These are phyloP conservation scores for Heliamphora pulchella DNA, from an alignment of 179 eudicot species.

Conservation along the genomic window DNA sequence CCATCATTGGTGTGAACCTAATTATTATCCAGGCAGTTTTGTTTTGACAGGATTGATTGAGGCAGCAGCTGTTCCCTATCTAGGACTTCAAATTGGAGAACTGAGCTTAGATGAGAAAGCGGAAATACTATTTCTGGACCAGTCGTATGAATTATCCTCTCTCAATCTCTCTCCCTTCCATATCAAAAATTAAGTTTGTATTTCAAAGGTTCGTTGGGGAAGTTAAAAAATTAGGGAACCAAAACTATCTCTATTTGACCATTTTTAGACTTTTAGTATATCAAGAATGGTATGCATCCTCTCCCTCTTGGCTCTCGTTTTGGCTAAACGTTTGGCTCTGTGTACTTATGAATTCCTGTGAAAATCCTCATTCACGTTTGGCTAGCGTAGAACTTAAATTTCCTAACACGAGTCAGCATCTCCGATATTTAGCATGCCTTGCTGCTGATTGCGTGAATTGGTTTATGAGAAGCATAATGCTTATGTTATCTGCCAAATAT, in stretches of 20 bases:
- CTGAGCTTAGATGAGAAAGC: slow-evolving; percentile 85
- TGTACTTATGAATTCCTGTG: no score
- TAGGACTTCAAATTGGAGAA: slow-evolving; percentile 54
- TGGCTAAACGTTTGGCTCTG: neutral
- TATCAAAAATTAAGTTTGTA: neutral
- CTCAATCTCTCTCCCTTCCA: neutral
- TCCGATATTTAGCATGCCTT: neutral
- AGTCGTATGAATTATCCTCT: slow-evolving; percentile 41
- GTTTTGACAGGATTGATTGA: slow-evolving; percentile 87
- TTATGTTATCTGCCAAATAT: neutral
- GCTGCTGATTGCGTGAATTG: neutral
- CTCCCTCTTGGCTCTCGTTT: neutral
- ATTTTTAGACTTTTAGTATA: neutral
- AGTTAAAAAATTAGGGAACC: neutral
- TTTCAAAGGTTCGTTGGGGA: neutral
- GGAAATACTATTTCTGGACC: slow-evolving; percentile 69
- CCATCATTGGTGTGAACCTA: slow-evolving; percentile 22
- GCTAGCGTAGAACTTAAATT: no score
- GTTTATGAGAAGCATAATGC: neutral
- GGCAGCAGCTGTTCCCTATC: slow-evolving; percentile 56
- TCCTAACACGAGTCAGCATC: neutral
- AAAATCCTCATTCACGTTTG: no score
- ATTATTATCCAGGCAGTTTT: slow-evolving; percentile 85
- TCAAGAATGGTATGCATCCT: neutral
- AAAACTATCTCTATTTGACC: neutral